phyloP scores from a whole-genome alignment of 1,284 basidiomycete genomes.

The Violaceomyces palustris region DNA sequence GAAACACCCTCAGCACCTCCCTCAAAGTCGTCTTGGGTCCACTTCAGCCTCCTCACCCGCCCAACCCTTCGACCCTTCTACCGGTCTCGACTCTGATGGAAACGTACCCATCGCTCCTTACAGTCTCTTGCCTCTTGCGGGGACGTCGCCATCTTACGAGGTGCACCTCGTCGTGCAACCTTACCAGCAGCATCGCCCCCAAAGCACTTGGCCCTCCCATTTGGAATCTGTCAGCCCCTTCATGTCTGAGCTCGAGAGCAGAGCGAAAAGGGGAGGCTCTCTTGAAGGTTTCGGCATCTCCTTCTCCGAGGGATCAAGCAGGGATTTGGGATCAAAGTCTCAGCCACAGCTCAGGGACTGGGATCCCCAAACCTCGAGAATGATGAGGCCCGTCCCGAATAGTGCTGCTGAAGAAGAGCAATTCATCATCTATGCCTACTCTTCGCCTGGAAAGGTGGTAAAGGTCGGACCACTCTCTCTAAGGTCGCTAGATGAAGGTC shows the following conservation, averaged over 20 bases:
- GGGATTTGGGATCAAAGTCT: neutral
- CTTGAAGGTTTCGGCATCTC: constrained; percentile 40
- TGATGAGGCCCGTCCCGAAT: constrained; percentile 32
- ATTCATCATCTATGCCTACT: constrained; percentile 34
- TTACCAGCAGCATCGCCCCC: constrained; percentile 13
- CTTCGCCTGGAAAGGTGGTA: constrained; percentile 29
- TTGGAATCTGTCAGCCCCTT: constrained; percentile 38
- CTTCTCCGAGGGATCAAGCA: constrained; percentile 25
- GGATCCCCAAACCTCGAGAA: constrained; percentile 31
- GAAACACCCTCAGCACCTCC: too few species aligned
- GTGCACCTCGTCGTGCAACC: constrained; percentile 42
- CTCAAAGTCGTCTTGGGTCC: too few species aligned
- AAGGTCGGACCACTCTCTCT: constrained; percentile 35
- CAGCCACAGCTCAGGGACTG: constrained; percentile 14
- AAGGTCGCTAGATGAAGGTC: constrained; percentile 23
- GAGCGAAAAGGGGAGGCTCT: constrained; percentile 27
- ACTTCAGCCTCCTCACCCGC: too few species aligned
- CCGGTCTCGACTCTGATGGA: constrained; percentile 29
- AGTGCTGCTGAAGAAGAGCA: constrained; percentile 32
- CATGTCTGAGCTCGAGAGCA: constrained; percentile 37
- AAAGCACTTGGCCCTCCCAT: constrained; percentile 37
- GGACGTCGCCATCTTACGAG: constrained; percentile 39
- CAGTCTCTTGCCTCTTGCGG: constrained; percentile 31
- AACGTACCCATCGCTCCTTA: constrained; percentile 40
- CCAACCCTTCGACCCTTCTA: constrained; percentile 23